These are phyloP conservation scores for Hibiscus trionum DNA, from an alignment of 345 rosid genomes.

Conservation along the genomic window DNA sequence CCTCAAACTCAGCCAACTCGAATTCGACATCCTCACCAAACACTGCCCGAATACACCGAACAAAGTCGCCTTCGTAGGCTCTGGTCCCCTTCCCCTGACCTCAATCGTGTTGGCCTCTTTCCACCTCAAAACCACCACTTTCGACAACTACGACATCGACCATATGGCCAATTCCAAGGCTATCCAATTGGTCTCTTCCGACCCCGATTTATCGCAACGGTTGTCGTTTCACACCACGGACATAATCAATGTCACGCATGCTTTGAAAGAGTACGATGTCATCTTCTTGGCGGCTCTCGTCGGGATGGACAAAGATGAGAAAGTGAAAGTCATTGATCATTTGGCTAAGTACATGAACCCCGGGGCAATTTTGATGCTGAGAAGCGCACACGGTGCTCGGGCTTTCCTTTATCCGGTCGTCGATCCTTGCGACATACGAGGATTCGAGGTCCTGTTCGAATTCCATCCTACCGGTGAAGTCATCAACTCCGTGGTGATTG, in stretches of 20 bases:
- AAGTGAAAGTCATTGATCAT: slow-evolving; percentile 52
- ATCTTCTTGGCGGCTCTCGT: slow-evolving; percentile 91
- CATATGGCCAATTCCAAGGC: slow-evolving; percentile 58
- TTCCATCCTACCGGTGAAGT: slow-evolving; percentile 87
- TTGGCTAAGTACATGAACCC: slow-evolving; percentile 69
- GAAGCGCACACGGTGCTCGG: slow-evolving; percentile 95
- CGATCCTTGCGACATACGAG: slow-evolving; percentile 58
- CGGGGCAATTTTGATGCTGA: slow-evolving; percentile 57
- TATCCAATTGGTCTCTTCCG: slow-evolving; percentile 34
- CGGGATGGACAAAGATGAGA: slow-evolving; percentile 74
- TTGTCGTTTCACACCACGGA: slow-evolving; percentile 64
- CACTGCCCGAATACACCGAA: slow-evolving; percentile 32
- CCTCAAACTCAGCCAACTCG: slow-evolving; percentile 71
- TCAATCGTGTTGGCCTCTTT: slow-evolving; percentile 62
- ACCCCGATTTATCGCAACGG: slow-evolving; percentile 60
- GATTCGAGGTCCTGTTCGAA: slow-evolving; percentile 63
- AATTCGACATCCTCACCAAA: slow-evolving; percentile 45
- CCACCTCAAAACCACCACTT: slow-evolving; percentile 44
- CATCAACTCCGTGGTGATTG: slow-evolving; percentile 63
- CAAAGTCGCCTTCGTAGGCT: slow-evolving; percentile 76
- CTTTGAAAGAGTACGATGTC: slow-evolving; percentile 58
- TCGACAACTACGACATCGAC: slow-evolving; percentile 80
- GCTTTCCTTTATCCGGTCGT: slow-evolving; percentile 82
- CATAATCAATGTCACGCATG: slow-evolving; percentile 42
- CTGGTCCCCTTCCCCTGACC: slow-evolving; percentile 87